These are phyloP conservation scores for Scenedesmus sp. DNA, from an alignment of 163 green algal genomes.

Conservation along the genomic window DNA sequence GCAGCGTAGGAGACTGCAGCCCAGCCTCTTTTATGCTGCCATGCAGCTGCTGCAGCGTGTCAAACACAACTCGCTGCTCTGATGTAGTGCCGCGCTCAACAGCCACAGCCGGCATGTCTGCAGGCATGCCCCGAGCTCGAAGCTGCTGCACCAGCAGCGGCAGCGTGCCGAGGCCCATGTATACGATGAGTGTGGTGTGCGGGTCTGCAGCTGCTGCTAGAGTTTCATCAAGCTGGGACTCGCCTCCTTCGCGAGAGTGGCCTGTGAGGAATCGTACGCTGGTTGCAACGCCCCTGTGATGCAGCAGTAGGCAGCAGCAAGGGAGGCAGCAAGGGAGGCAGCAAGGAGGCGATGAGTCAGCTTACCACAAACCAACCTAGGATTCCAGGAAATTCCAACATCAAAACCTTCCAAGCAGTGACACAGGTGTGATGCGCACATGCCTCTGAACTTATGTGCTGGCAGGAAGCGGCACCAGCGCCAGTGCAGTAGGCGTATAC, in stretches of 20 bases:
- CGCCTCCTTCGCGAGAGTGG: constrained; percentile 87
- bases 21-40: constrained; percentile 67
- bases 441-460: too few species aligned
- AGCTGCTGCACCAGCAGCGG: constrained; percentile 81
- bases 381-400: too few species aligned
- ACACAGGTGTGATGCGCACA: too few species aligned
- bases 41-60: constrained; percentile 74
- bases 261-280: constrained; percentile 95
- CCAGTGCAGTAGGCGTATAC: too few species aligned
- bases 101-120: constrained; percentile 88
- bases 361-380: not conserved
- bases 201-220: constrained; percentile 76
- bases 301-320: not conserved
- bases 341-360: too few species aligned
- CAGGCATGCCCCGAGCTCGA: constrained; percentile 69
- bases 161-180: constrained; percentile 97
- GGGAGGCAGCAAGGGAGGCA: too few species aligned
- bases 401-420: too few species aligned
- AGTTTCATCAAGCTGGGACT: constrained; percentile 66
- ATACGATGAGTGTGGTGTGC: constrained; percentile 95
- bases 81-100: constrained; percentile 96
- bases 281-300: constrained; percentile 88
- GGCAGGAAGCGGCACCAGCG: too few species aligned
- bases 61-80: constrained; percentile 89
- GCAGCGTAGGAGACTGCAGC: constrained; percentile 94